A percentile compares a stretch with the other conserved stretches of the same genome.
phyloP scores from a whole-genome alignment of 225 moss, liverwort and hornwort genomes.

The Marchantia paleacea region DNA sequence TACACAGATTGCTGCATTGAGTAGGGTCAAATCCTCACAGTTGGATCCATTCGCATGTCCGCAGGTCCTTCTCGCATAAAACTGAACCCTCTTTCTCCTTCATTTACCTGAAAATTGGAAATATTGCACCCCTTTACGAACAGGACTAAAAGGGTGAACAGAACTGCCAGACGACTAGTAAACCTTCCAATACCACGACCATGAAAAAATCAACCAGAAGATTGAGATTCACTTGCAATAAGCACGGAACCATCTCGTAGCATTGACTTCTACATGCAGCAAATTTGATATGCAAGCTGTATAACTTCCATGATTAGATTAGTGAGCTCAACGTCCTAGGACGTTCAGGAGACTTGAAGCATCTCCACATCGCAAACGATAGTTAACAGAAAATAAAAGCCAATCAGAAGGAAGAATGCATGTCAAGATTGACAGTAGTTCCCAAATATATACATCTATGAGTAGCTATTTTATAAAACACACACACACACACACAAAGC shows the following conservation, averaged over 20 bases:
- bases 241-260: background rate
- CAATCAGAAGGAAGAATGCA: background rate
- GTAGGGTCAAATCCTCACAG: conserved; percentile 45
- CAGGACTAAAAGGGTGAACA: background rate
- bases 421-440: background rate
- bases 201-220: background rate
- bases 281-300: background rate
- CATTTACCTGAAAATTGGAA: conserved; percentile 54
- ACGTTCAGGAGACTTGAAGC: background rate
- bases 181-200: background rate
- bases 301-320: background rate
- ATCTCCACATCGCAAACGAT: background rate
- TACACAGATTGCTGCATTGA: background rate
- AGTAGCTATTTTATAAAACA: background rate
- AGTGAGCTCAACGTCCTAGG: too few species aligned
- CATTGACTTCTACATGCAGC: background rate
- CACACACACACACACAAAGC: background rate
- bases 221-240: background rate
- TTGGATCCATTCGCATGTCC: conserved; percentile 99
- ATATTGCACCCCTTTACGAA: background rate
- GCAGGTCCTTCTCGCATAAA: conserved; percentile 90
- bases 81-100: conserved; percentile 90
- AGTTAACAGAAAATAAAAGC: background rate
- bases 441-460: background rate
- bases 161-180: background rate